Base-by-base conservation (phyloP, 257 asterid genomes). In the Nicotiana attenuata region DNA sequence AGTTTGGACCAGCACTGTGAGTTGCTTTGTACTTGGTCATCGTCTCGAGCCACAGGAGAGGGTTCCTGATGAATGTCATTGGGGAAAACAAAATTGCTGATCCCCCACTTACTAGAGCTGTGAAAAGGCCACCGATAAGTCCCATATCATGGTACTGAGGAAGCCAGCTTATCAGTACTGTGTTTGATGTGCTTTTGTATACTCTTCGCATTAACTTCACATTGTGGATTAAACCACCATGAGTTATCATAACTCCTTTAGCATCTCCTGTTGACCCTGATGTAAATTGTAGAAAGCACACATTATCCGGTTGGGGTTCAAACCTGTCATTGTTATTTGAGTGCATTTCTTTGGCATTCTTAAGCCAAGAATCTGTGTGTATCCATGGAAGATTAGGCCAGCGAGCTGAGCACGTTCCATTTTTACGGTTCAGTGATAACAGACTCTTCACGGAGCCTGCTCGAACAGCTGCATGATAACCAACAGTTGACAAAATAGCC, bases 111-210 rank as follows among this genome's bases (percentile, higher is more conserved):
- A 93, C 97, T 86, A 93, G 77, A 38, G 93, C 87, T 5, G 96
- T 93, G 86, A 93, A 93, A 71, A 93, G 89, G 65, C 98, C 98
- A 3, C 98, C 98, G 22, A 93, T 93, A 67, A 93, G 84, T 47
- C 98, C 98, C 98, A 93, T 93, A 87, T 92, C 97, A 83, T 93
- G 98, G 78, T 93, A 93, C 67, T 93, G 98, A 1, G 97, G 98
- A 75, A 93, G 96, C 97, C 98, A 93, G 82, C 98, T 93, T 73
- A 93, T 88, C 9, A 93, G 87, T 2, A 93, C 96, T 16, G 98
- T 93, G 83, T 85, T 90, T 22, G 98, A 91, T 55, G 98, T 93
- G 91, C 98, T 93, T 81, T 60, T 87, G 85, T 92, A 93, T 81
- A 87, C 87, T 84, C 82, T 89, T 65, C 90, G 81, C 98, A 93